phyloP scores from a whole-genome alignment of 345 rosid genomes.

The Lepidium aucheri region DNA sequence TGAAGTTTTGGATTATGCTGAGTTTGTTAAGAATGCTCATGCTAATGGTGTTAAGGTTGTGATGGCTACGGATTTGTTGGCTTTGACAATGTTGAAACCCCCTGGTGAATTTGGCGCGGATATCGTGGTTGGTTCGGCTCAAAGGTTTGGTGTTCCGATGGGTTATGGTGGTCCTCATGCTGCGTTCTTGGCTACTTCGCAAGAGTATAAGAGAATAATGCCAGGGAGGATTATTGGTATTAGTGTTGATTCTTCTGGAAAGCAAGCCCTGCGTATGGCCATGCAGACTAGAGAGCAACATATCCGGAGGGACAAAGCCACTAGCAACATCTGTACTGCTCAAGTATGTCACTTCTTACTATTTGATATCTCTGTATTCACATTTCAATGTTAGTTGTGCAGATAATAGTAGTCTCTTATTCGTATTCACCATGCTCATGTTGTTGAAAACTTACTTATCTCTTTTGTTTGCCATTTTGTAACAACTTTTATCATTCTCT shows the following conservation, averaged over 20 bases:
- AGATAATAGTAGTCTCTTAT: background rate
- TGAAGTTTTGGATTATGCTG: slow-evolving; percentile 80
- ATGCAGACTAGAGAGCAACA: slow-evolving; percentile 99
- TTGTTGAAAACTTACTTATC: background rate
- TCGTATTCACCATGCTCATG: background rate
- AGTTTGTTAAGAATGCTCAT: slow-evolving; percentile 84
- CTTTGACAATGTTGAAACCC: slow-evolving; percentile 88
- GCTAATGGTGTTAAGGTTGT: slow-evolving; percentile 94
- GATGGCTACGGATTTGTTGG: slow-evolving; percentile 89
- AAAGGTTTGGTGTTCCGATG: slow-evolving; percentile 97
- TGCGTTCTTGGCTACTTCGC: slow-evolving; percentile 94
- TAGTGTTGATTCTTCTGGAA: slow-evolving; percentile 91
- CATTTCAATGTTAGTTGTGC: background rate
- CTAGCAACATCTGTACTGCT: slow-evolving; percentile 99
- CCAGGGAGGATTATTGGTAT: slow-evolving; percentile 94
- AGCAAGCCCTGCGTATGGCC: slow-evolving; percentile 93
- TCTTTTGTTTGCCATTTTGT: background rate
- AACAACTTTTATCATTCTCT: slow-evolving; percentile 5
- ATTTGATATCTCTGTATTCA: background rate
- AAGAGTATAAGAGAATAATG: slow-evolving; percentile 98
- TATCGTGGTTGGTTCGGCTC: slow-evolving; percentile 93
- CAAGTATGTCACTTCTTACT: slow-evolving; percentile 46
- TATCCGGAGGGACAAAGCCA: slow-evolving; percentile 97
- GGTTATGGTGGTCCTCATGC: slow-evolving; percentile 99
- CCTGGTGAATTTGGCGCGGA: slow-evolving; percentile 94